Evolutionary conservation across 2,329 filamentous ascomycete species (phyloP), one percentile per base, ranked within the genome.

Genomic region (Arachnomyces sp.): DNA sequence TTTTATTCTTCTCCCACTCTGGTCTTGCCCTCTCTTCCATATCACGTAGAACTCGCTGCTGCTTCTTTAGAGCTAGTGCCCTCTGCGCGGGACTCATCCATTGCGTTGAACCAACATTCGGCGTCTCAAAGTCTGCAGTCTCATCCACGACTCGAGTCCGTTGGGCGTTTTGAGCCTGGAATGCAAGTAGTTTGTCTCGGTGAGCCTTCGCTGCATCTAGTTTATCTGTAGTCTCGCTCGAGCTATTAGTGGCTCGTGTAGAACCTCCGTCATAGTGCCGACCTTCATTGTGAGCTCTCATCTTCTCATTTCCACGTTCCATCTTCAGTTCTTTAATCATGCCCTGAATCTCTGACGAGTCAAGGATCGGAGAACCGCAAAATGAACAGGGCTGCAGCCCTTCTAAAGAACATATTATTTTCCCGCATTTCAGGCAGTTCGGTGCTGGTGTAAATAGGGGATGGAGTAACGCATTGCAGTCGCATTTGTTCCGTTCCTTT

Each of bases 351-450:
- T 96, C 88, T 3, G 75, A 67, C 0, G 77, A 60, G 21, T 74
- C 81, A 6, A 98, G 68, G 0, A 98, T 69, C 0, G 86, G 78
- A 0, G 75, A 72, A 0, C 80, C 80, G 66, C 92, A 98, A 56
- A 86, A 95, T 0, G 90, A 95, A 61, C 92, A 98, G 0, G 90
- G 90, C 0, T 90, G 90, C 1, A 96, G 72, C 0, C 92, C 92
- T 63, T 98, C 89, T 55, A 92, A 89, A 16, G 94, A 79, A 60
- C 92, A 98, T 40, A 96, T 82, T 9, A 98, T 87, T 60, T 96
- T 96, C 44, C 92, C 92, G 54, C 92, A 98, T 33, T 76, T 82
- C 12, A 93, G 68, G 58, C 92, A 98, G 59, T 96, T 98, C 1
- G 92, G 92, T 0, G 89, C 88, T 1, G 90, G 88, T n/a, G 78